phyloP scores from a whole-genome alignment of 495 filamentous ascomycete species.

The Sordaria brevicollis region DNA sequence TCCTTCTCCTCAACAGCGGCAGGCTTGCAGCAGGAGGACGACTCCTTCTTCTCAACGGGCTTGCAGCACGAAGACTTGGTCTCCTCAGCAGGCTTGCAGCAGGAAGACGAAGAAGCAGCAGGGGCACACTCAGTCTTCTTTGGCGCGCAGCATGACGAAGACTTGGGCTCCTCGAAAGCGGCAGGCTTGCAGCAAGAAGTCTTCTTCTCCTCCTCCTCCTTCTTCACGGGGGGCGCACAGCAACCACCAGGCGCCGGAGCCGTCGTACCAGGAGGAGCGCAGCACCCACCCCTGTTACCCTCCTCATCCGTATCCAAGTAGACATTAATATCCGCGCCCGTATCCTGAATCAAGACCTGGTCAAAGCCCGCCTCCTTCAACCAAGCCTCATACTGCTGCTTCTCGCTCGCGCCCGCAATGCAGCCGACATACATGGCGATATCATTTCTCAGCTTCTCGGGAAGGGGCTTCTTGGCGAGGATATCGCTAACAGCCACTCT shows the following conservation, averaged over 20 bases:
- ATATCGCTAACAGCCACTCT: constrained; percentile 58
- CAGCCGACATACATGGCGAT: constrained; percentile 51
- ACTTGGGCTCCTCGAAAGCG: neutral
- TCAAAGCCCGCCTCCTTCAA: constrained; percentile 44
- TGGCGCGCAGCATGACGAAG: neutral
- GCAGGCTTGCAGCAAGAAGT: neutral
- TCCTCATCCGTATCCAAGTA: constrained; percentile 34
- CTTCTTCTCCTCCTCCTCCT: neutral
- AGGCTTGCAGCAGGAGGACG: neutral
- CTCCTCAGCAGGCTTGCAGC: neutral
- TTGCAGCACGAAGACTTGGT: constrained; percentile 2
- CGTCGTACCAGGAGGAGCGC: neutral
- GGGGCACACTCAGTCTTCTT: neutral
- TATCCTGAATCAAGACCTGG: constrained; percentile 21
- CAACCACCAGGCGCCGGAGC: constrained; percentile 4
- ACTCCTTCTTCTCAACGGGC: neutral
- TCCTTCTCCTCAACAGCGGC: neutral
- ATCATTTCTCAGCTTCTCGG: constrained; percentile 35
- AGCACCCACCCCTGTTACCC: constrained; percentile 6
- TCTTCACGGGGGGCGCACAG: neutral
- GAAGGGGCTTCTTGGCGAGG: constrained; percentile 42
- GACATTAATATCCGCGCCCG: constrained; percentile 45
- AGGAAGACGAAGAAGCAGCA: neutral
- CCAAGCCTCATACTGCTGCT: constrained; percentile 46
- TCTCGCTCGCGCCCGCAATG: constrained; percentile 46